A percentile compares a stretch with the other conserved stretches of the same genome.
These are phyloP conservation scores for Penicillium sp. DNA, from an alignment of 2,329 filamentous ascomycete genomes.

Conservation along the genomic window DNA sequence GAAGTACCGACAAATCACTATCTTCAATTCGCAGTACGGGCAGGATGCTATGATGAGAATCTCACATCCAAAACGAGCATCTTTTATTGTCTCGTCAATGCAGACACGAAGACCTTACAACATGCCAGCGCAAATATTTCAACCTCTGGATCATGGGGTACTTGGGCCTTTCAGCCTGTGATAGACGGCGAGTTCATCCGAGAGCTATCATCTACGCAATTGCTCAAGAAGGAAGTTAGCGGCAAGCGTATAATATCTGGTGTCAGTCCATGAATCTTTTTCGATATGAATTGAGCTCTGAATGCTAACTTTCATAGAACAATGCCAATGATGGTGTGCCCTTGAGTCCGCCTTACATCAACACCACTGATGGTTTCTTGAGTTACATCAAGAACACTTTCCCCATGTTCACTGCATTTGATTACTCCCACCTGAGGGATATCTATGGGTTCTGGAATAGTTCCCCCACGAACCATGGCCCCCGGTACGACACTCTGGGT, in stretches of 20 bases:
- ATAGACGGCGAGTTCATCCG: constrained; percentile 44
- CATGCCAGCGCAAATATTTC: constrained; percentile 39
- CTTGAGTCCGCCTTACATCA: constrained; percentile 50
- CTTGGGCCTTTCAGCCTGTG: constrained; percentile 48
- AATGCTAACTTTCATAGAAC: constrained; percentile 28
- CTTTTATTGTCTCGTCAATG: constrained; percentile 45
- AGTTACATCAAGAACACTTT: constrained; percentile 43
- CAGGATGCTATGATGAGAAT: constrained; percentile 36
- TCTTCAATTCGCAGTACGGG: constrained; percentile 45
- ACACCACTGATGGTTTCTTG: constrained; percentile 41
- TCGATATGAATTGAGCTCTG: background rate
- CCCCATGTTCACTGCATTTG: constrained; percentile 31
- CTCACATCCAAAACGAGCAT: constrained; percentile 14
- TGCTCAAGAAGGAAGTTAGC: constrained; percentile 39
- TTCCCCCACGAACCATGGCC: constrained; percentile 20
- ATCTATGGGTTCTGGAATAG: constrained; percentile 35
- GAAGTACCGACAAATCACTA: constrained; percentile 49
- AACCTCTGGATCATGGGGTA: constrained; percentile 38
- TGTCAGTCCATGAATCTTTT: background rate
- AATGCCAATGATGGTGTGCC: constrained; percentile 53
- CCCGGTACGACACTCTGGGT: constrained; percentile 42
- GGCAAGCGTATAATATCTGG: constrained; percentile 39
- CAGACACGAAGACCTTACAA: constrained; percentile 39
- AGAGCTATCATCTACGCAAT: constrained; percentile 39
- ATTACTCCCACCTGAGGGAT: constrained; percentile 35